Conservation (phyloP, 139 green algal genomes). For the Bryopsis sp. region DNA sequence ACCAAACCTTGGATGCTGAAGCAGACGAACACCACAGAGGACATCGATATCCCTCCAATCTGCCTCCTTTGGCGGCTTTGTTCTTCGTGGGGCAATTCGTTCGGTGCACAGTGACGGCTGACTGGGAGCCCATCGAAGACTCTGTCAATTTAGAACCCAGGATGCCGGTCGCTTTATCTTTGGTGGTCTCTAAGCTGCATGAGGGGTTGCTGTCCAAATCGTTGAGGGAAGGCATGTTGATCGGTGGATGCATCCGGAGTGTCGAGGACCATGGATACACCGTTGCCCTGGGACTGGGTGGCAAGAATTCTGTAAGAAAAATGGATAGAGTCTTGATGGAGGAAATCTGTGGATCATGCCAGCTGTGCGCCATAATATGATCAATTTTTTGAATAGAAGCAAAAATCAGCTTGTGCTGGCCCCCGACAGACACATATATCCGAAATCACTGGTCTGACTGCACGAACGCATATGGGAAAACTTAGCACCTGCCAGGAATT, state of each 20-base stretch:
- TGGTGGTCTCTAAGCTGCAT: neutral
- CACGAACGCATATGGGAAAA: too few relatives aligned
- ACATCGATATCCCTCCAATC: neutral
- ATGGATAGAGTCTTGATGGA: too few relatives aligned
- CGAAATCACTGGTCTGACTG: too few relatives aligned
- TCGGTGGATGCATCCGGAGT: conserved; percentile 38
- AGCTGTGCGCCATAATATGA: too few relatives aligned
- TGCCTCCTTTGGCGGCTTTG: neutral
- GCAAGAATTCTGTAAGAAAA: too few relatives aligned
- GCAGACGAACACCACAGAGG: too few relatives aligned
- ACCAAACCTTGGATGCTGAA: neutral
- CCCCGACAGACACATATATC: too few relatives aligned
- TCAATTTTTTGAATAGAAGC: too few relatives aligned
- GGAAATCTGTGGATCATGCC: too few relatives aligned
- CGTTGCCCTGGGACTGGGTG: conserved; percentile 74
- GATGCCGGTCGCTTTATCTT: neutral
- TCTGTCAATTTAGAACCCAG: too few relatives aligned
- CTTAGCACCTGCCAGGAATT: too few relatives aligned
- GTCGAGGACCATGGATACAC: conserved; percentile 87
- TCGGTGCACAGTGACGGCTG: neutral
- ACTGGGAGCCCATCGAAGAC: neutral
- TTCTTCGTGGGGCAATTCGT: conserved; percentile 5
- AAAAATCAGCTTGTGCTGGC: too few relatives aligned
- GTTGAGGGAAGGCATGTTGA: neutral
- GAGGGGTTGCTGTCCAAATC: neutral